Conservation (phyloP, 140 eudicot genomes). For the Erigeron philadelphicus region DNA sequence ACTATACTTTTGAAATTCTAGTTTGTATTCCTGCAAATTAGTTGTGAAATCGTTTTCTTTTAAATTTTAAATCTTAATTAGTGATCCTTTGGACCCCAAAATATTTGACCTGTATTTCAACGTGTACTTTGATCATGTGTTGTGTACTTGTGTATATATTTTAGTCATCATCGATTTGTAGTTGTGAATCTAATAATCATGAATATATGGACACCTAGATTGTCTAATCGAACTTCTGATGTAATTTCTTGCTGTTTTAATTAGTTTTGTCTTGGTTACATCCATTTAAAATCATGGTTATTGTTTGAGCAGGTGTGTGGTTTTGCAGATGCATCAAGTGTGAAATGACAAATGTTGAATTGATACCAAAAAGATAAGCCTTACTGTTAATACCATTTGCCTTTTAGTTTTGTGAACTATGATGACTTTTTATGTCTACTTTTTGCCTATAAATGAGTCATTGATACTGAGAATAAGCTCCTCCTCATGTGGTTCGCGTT, state of each 20-base stretch:
- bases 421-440: neutral
- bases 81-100: neutral
- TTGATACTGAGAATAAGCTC: too few relatives aligned
- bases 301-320: conserved; percentile 42
- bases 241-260: too few relatives aligned
- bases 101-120: conserved; percentile 2
- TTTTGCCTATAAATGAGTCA: neutral
- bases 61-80: neutral
- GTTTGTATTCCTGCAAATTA: too few relatives aligned
- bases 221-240: too few relatives aligned
- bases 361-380: conserved; percentile 34
- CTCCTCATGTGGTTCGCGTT: too few relatives aligned
- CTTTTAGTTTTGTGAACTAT: neutral
- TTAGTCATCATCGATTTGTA: neutral
- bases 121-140: too few relatives aligned
- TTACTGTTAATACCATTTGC: neutral
- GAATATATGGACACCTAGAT: too few relatives aligned
- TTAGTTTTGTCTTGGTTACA: conserved; percentile 22
- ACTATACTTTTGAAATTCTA: neutral
- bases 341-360: conserved; percentile 43
- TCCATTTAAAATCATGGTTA: conserved; percentile 33
- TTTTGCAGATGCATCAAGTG: conserved; percentile 64
- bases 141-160: neutral
- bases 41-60: neutral
- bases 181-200: neutral